Evolutionary conservation across 2,329 filamentous ascomycete species (phyloP).

Genomic region (Escovopsis sp.): DNA sequence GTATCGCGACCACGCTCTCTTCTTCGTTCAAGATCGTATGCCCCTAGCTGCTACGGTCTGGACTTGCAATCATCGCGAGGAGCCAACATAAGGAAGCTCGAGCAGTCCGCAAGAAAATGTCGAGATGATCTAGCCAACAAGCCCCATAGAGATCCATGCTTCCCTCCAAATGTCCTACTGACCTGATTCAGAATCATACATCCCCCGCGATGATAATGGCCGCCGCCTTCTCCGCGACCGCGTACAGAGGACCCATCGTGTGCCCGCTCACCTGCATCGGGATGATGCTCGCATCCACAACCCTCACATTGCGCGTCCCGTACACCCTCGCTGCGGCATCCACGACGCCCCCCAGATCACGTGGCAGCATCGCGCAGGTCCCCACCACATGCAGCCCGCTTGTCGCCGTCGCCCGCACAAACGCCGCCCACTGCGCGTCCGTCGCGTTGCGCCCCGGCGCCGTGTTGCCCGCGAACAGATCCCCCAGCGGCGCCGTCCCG

Average conservation of each 20-base stretch:
- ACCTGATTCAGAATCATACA: not conserved
- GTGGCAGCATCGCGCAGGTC: conserved; percentile 33
- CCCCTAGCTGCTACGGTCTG: too few relatives aligned
- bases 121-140: too few relatives aligned
- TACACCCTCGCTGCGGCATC: conserved; percentile 28
- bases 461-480: not conserved
- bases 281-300: conserved; percentile 32
- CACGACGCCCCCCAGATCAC: conserved; percentile 29
- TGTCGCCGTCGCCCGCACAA: conserved; percentile 1
- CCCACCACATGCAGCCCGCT: conserved; percentile 32
- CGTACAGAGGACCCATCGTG: conserved; percentile 16
- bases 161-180: too few relatives aligned
- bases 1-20: too few relatives aligned
- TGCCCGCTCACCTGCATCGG: conserved; percentile 27
- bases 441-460: conserved; percentile 2
- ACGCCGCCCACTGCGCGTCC: conserved; percentile 7
- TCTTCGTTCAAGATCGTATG: too few relatives aligned
- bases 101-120: too few relatives aligned
- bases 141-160: too few relatives aligned
- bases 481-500: conserved; percentile 12
- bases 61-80: too few relatives aligned
- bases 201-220: conserved; percentile 16
- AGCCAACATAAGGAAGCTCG: too few relatives aligned
- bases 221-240: conserved; percentile 25
- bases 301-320: conserved; percentile 26